Conservation (phyloP, 129 eudicot species). For the Arctium minus region DNA sequence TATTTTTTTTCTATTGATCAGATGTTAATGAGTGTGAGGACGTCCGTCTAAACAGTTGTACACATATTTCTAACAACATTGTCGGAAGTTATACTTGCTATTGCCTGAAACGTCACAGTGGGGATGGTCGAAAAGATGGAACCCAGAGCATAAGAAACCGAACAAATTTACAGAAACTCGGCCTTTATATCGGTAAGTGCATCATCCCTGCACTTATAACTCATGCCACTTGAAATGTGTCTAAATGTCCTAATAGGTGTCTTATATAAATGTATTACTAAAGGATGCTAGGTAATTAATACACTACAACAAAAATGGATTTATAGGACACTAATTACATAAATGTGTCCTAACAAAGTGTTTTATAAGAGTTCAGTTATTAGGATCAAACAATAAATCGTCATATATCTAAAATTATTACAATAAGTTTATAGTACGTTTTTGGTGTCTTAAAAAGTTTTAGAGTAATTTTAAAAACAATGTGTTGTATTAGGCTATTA, state of each 20-base stretch:
- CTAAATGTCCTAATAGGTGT: neutral
- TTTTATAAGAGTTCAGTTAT: no score
- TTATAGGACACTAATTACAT: no score
- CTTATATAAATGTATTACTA: no score
- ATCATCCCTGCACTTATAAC: neutral
- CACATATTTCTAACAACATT: neutral
- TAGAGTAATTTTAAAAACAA: no score
- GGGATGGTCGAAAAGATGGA: conserved; percentile 7
- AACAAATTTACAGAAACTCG: conserved; percentile 8
- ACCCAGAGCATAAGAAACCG: neutral
- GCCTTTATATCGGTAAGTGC: conserved; percentile 12
- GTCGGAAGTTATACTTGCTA: conserved; percentile 1
- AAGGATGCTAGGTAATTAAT: no score
- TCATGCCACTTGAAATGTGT: neutral
- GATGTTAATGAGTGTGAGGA: neutral
- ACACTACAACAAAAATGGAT: no score
- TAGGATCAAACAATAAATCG: no score
- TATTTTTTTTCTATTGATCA: neutral
- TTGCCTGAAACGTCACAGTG: conserved; percentile 5
- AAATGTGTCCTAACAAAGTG: no score
- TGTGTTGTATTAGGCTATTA: no score
- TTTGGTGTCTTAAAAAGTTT: no score
- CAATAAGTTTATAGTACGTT: no score
- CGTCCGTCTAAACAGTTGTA: neutral
- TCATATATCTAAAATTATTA: no score